Base-by-base conservation (phyloP, 78 protist genomes). In the Speleostelium caveatum region DNA sequence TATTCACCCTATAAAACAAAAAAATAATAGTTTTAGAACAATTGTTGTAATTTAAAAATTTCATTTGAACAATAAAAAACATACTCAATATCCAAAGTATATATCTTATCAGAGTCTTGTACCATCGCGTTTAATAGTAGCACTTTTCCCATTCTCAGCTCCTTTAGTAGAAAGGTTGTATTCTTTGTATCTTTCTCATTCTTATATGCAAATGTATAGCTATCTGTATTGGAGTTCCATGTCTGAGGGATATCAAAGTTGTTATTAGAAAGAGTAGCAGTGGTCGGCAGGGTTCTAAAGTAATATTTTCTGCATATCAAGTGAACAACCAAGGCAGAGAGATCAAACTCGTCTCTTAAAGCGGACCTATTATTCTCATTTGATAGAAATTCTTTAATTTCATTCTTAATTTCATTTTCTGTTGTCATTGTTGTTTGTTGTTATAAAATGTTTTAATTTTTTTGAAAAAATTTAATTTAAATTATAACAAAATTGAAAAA, bases 1-100 rank as follows among this genome's bases (percentile, higher is more conserved):
- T 69, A 49, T 69, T 33, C 14, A 30, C 28, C 39, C 76, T 69
- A 58, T 45, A 45, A 10, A 14, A 45, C 10, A 14, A 45, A 14
- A 45, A 45, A 45, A 45, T 45, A 45, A 14, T 45, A 45, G 53
- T 45, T 45, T 45, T 45, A 45, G 10, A 45, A 45, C 10, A 14
- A 6, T 45, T 49, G 14, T 49, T 16, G 56, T 49, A 16, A 49
- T 16, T 71, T 38, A 45, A 45, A 14, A 45, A 14, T 45, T 14
- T 6, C 10, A 14, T 45, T 45, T 14, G 10, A 45, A 45, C 10
- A 14, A 6, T 45, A 32, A 10, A 55, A 26, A 3, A 68, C 89
- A 28, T 67, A 79, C 89, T 67, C 76, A 7, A 79, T 60, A 79
- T 79, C 89, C 30, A 79, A 68, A 19, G 89, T 67, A 58, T 55